A percentile compares a stretch with the other conserved stretches of the same genome.
Conservation (phyloP, 164 flowering plant genomes). For the Paratinospora sagittata region DNA sequence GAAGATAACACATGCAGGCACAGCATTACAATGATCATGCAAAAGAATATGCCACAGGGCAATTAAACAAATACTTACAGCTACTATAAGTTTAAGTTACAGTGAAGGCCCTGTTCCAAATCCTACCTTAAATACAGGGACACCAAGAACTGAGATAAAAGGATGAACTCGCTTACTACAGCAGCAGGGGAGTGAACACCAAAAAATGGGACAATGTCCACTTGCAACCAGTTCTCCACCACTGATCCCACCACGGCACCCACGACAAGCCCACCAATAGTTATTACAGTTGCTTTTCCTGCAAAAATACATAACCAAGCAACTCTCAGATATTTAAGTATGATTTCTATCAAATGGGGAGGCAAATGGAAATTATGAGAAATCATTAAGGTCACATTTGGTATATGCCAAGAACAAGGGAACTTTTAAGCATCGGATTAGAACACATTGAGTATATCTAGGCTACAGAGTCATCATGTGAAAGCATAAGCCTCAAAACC, state of each 20-base stretch:
- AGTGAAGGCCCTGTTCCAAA: not conserved
- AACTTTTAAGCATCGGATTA: not conserved
- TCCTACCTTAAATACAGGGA: constrained; percentile 71
- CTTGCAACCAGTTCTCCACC: constrained; percentile 90
- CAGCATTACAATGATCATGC: constrained; percentile 26
- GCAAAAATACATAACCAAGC: constrained; percentile 20
- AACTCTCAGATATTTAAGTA: not conserved
- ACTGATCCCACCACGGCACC: constrained; percentile 93
- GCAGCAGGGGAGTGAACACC: constrained; percentile 83
- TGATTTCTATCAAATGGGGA: too few species aligned
- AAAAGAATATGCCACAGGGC: constrained; percentile 27
- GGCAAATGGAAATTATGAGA: not conserved
- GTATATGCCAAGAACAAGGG: not conserved
- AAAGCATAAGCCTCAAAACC: too few species aligned
- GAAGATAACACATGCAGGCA: constrained; percentile 23
- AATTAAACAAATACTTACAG: constrained; percentile 14
- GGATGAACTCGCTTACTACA: constrained; percentile 72
- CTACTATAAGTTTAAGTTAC: constrained; percentile 9
- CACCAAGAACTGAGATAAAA: constrained; percentile 76
- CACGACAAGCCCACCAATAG: constrained; percentile 79
- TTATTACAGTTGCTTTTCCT: constrained; percentile 82
- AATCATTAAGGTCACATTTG: not conserved
- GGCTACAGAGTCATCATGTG: too few species aligned
- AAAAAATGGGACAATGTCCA: constrained; percentile 84
- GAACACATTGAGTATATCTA: too few species aligned